phyloP scores from a whole-genome alignment of 2,329 filamentous ascomycete genomes.

The Aspergillus sp. region DNA sequence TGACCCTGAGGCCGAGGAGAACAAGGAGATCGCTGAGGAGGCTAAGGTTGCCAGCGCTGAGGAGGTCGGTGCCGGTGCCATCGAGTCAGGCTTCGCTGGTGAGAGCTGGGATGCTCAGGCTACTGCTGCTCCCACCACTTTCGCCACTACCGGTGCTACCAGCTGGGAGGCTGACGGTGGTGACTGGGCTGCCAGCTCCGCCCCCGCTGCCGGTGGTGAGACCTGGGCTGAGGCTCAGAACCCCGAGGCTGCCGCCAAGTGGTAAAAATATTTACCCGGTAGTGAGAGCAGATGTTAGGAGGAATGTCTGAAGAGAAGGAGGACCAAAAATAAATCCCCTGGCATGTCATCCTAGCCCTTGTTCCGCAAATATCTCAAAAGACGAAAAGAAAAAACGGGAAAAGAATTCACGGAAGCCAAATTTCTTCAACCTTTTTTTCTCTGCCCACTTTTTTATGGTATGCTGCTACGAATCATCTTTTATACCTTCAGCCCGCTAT shows the following conservation, averaged over 20 bases:
- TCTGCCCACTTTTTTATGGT: slow-evolving; percentile 25
- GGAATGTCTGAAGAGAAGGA: slow-evolving; percentile 21
- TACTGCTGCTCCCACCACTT: slow-evolving; percentile 64
- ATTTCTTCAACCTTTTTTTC: slow-evolving; percentile 26
- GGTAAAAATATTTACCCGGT: slow-evolving; percentile 35
- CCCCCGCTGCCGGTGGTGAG: slow-evolving; percentile 37
- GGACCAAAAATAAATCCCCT: slow-evolving; percentile 27
- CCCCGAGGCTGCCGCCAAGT: slow-evolving; percentile 36
- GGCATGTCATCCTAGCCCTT: slow-evolving; percentile 42
- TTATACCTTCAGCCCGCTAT: slow-evolving; percentile 25
- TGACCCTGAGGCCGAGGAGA: slow-evolving; percentile 98
- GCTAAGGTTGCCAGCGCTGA: slow-evolving; percentile 79
- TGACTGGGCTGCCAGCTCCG: slow-evolving; percentile 54
- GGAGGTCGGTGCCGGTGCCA: slow-evolving; percentile 75
- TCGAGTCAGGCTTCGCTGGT: slow-evolving; percentile 74
- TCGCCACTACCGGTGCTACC: slow-evolving; percentile 62
- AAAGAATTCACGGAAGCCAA: slow-evolving; percentile 30
- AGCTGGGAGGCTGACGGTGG: slow-evolving; percentile 61
- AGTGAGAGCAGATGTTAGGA: slow-evolving; percentile 32
- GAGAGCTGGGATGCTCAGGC: slow-evolving; percentile 82
- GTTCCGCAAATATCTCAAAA: slow-evolving; percentile 29
- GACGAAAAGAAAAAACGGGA: slow-evolving; percentile 36
- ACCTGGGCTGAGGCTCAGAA: slow-evolving; percentile 43
- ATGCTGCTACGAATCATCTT: slow-evolving; percentile 21
- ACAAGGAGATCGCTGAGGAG: slow-evolving; percentile 87